A percentile compares a stretch with the other conserved stretches of the same genome.
phyloP scores from a whole-genome alignment of 306 rosid species.

The Astragalus glycyphyllos region DNA sequence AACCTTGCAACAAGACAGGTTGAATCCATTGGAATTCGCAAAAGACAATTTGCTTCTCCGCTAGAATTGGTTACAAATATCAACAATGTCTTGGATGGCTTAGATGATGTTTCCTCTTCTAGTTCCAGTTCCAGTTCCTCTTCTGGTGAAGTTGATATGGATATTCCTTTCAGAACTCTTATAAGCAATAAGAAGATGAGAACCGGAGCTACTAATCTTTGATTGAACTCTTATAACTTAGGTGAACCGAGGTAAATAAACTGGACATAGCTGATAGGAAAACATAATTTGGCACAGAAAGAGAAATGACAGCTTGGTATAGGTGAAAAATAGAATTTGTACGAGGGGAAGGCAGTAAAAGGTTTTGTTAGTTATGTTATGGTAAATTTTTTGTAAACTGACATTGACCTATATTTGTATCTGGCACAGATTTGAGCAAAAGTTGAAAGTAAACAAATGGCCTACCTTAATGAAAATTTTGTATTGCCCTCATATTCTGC shows the following conservation, averaged over 20 bases:
- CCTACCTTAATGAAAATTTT: too few relatives aligned
- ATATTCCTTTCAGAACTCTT: neutral
- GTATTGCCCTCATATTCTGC: too few relatives aligned
- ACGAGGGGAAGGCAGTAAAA: too few relatives aligned
- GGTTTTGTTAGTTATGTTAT: too few relatives aligned
- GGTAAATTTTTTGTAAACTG: too few relatives aligned
- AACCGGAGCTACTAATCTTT: conserved; percentile 19
- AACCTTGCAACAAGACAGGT: neutral
- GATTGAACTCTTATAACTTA: conserved; percentile 6
- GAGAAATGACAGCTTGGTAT: neutral
- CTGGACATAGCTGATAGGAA: conserved; percentile 1
- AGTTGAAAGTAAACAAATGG: too few relatives aligned
- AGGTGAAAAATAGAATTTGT: too few relatives aligned
- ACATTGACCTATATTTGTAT: too few relatives aligned
- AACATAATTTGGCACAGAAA: conserved; percentile 9
- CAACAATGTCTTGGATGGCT: conserved; percentile 1
- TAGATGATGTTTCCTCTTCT: conserved; percentile 22
- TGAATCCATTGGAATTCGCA: neutral
- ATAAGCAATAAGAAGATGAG: conserved; percentile 22
- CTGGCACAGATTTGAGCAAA: too few relatives aligned
- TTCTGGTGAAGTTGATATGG: conserved; percentile 20
- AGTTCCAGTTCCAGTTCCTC: conserved; percentile 40
- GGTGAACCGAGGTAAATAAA: conserved; percentile 35
- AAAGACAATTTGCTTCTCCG: neutral
- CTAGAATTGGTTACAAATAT: neutral